phyloP scores from a whole-genome alignment of 805 yeast genomes.

The Wickerhamomyces queroliae region DNA sequence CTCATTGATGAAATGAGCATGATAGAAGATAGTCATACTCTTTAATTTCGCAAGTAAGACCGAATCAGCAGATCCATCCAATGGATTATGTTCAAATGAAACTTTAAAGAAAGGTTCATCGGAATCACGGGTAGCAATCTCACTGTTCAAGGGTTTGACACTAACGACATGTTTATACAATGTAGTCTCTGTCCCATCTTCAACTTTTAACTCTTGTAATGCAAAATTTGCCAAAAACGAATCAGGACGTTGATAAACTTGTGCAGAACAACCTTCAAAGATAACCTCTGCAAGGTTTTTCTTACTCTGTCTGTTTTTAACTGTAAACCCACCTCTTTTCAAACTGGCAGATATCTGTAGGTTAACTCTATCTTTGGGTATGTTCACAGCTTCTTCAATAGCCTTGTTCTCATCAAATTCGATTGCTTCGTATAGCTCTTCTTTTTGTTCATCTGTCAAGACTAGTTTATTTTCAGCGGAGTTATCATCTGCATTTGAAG shows the following conservation, averaged over 20 bases:
- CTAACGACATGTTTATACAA: slow-evolving; percentile 85
- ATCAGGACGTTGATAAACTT: slow-evolving; percentile 70
- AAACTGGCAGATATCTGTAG: slow-evolving; percentile 63
- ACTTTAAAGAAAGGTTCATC: slow-evolving; percentile 73
- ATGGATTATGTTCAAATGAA: slow-evolving; percentile 80
- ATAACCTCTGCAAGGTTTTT: slow-evolving; percentile 65
- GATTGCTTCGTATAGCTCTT: slow-evolving; percentile 88
- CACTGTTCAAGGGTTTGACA: slow-evolving; percentile 56
- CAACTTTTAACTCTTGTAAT: slow-evolving; percentile 75
- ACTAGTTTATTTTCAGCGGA: slow-evolving; percentile 34
- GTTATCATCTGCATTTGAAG: slow-evolving; percentile 16
- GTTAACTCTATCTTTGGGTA: slow-evolving; percentile 71
- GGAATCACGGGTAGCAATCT: slow-evolving; percentile 23
- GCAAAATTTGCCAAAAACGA: slow-evolving; percentile 70
- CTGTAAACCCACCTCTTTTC: slow-evolving; percentile 70
- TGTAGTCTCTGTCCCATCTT: slow-evolving; percentile 77
- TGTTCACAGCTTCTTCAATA: slow-evolving; percentile 45
- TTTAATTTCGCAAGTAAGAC: slow-evolving; percentile 64
- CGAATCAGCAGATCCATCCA: slow-evolving; percentile 81
- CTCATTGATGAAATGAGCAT: slow-evolving; percentile 76
- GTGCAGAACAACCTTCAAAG: slow-evolving; percentile 77
- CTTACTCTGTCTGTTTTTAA: slow-evolving; percentile 30
- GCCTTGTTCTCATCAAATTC: slow-evolving; percentile 73
- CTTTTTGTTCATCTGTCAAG: slow-evolving; percentile 80
- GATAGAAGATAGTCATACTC: slow-evolving; percentile 87